Percentiles rank a stretch among this genome's conserved stretches.
Conservation (phyloP, 2,329 filamentous ascomycete species). For the Tolypocladium sp. region DNA sequence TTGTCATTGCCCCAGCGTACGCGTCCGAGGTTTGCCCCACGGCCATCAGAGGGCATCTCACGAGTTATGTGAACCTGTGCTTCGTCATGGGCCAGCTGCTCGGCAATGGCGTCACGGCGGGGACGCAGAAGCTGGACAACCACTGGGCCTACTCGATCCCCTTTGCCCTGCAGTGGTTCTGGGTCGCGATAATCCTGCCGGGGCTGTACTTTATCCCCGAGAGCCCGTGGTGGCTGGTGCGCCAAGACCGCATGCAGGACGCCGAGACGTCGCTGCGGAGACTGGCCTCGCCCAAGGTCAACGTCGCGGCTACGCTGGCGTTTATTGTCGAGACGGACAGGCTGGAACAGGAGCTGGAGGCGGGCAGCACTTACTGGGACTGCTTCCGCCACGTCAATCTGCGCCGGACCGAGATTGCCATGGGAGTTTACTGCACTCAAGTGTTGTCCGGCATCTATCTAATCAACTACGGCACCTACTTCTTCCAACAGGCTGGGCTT, state of each 20-base stretch:
- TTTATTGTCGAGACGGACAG: constrained; percentile 61
- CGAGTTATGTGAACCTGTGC: too few species aligned
- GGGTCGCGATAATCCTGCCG: constrained; percentile 18
- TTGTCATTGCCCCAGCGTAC: too few species aligned
- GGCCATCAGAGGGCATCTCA: too few species aligned
- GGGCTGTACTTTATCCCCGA: constrained; percentile 20
- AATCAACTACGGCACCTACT: constrained; percentile 35
- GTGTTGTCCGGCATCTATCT: constrained; percentile 28
- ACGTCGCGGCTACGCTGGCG: constrained; percentile 24
- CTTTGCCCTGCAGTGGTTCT: constrained; percentile 29
- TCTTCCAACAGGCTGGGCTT: constrained; percentile 36
- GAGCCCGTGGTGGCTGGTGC: constrained; percentile 23
- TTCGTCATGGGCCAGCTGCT: too few species aligned
- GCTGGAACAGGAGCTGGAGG: constrained; percentile 24
- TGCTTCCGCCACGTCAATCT: constrained; percentile 38
- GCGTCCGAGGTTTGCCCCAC: too few species aligned
- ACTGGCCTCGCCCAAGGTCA: constrained; percentile 36
- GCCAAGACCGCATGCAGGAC: constrained; percentile 14
- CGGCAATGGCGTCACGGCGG: too few species aligned
- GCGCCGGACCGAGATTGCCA: constrained; percentile 35
- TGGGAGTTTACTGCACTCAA: constrained; percentile 29
- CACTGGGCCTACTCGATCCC: constrained; percentile 50
- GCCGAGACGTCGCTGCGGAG: constrained; percentile 16
- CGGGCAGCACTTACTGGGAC: constrained; percentile 31
- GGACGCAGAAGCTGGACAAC: constrained; percentile 14